These are phyloP conservation scores for Pleurozium schreberi DNA, from an alignment of 225 moss, liverwort and hornwort genomes.

Conservation along the genomic window DNA sequence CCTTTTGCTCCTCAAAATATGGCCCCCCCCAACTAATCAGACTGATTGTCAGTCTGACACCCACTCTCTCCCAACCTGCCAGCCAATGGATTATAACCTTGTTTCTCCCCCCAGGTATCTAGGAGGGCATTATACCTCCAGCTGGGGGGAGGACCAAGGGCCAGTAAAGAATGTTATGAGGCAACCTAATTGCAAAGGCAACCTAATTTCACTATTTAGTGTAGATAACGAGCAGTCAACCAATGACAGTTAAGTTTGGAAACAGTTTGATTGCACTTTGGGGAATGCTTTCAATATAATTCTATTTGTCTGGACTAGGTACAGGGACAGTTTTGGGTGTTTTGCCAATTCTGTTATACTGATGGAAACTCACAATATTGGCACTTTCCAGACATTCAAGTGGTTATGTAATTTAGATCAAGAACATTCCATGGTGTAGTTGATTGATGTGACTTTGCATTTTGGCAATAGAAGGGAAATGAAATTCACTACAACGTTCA, in stretches of 20 bases:
- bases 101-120: too few relatives aligned
- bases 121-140: too few relatives aligned
- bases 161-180: too few relatives aligned
- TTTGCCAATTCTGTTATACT: too few relatives aligned
- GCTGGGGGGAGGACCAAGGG: too few relatives aligned
- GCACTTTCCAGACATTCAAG: background rate
- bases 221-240: accelerated
- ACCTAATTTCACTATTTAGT: too few relatives aligned
- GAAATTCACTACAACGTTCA: accelerated
- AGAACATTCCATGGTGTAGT: accelerated
- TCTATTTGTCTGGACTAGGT: background rate
- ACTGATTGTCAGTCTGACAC: too few relatives aligned
- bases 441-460: accelerated
- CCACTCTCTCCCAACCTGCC: too few relatives aligned
- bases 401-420: background rate
- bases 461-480: background rate
- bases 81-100: too few relatives aligned
- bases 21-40: too few relatives aligned
- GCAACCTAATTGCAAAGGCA: too few relatives aligned
- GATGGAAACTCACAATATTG: background rate
- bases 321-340: accelerated
- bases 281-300: background rate
- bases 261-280: background rate
- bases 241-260: background rate
- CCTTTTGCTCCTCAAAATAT: too few relatives aligned